Evolutionary conservation across 2,329 filamentous ascomycete species (phyloP), one percentile per base, ranked within the genome.

Genomic region (Sodiomyces alkalinus): DNA sequence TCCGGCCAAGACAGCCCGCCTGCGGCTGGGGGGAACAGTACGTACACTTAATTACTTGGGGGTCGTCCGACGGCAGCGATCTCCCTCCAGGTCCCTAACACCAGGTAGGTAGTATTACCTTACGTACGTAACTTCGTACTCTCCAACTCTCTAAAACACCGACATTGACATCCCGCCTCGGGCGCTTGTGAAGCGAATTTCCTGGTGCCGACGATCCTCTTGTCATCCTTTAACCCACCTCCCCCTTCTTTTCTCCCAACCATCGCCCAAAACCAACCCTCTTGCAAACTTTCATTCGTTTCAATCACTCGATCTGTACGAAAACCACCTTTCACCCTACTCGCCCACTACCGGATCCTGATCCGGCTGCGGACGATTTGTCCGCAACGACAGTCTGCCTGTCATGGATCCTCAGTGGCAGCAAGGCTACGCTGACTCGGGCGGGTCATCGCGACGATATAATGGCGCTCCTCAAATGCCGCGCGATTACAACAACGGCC

Each of bases 381-480:
- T 25, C 33, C 24, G 22, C 28, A 30, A 20, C 26, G 29, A 20
- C 33, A n/a, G n/a, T 32, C 28, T 37, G 35, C 40, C 44, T 46
- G 45, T 48, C 46, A 67, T 67, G 62, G 62, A 67, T 49, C 53
- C 53, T 31, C 49, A 45, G 40, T 41, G 44, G 57, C 58, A 76
- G 60, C 70, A 74, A 57, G 52, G 65, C 38, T 81, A 80, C 55
- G 57, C 67, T 50, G 74, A 80, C 53, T 59, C 73, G 49, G 53
- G 65, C 45, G 64, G 62, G 47, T 64, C 67, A 49, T 62, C 74
- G 46, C 64, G 68, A 55, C 69, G 75, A 56, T 77, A 74, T 52
- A 74, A 70, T 52, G 62, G 63, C 40, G 50, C 34, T 38, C 21
- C 27, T 8, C 55, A 64, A 38, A 56, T 60, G 41, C 53, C 61